These are phyloP conservation scores for Beauveria australis DNA, from an alignment of 2,329 filamentous ascomycete species.

Conservation along the genomic window DNA sequence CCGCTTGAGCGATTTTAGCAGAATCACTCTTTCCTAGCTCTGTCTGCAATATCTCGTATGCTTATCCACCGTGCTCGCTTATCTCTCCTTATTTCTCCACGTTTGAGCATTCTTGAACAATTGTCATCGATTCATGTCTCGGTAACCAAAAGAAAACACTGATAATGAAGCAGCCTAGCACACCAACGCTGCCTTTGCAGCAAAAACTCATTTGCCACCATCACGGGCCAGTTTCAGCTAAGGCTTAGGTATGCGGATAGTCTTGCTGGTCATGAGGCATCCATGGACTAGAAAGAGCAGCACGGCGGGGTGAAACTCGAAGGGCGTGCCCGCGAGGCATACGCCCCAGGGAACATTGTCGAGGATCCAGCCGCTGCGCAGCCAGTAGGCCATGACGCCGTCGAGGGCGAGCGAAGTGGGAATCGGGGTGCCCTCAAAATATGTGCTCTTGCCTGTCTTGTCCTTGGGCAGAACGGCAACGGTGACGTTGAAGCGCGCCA, in stretches of 20 bases:
- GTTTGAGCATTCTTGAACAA: neutral
- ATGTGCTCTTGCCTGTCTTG: conserved; percentile 79
- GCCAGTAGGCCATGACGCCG: conserved; percentile 82
- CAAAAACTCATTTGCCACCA: neutral
- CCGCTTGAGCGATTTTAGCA: neutral
- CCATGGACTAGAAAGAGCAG: conserved; percentile 80
- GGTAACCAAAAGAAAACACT: neutral
- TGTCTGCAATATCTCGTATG: neutral
- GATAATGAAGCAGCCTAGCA: neutral
- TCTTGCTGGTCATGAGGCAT: conserved; percentile 92
- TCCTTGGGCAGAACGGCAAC: conserved; percentile 87
- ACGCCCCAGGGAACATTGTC: conserved; percentile 71
- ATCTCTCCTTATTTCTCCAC: neutral
- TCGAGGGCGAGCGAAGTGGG: conserved; percentile 80
- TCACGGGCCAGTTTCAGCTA: conserved; percentile 21
- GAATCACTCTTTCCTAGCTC: neutral
- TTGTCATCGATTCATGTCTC: neutral
- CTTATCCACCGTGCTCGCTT: neutral
- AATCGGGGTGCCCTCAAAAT: conserved; percentile 96
- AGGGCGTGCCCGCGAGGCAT: conserved; percentile 53
- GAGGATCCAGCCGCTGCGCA: conserved; percentile 70
- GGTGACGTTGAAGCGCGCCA: conserved; percentile 97
- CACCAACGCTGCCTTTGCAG: neutral
- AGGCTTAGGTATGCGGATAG: conserved; percentile 87
- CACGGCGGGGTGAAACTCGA: conserved; percentile 81